phyloP scores from a whole-genome alignment of 805 yeast genomes.

The Pichia insulana region DNA sequence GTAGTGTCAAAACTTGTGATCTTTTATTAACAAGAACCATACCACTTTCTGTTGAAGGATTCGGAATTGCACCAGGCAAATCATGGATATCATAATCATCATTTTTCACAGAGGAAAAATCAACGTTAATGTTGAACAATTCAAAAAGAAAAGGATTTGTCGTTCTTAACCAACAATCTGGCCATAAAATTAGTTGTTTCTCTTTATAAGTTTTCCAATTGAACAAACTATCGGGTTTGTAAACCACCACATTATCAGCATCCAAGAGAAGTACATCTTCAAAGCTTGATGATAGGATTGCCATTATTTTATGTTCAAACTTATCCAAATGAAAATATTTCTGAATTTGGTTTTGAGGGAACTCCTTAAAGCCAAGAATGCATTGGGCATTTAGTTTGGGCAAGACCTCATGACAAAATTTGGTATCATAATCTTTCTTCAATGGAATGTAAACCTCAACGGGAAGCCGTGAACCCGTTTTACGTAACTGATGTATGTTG shows the following conservation, averaged over 20 bases:
- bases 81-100: slow-evolving; percentile 44
- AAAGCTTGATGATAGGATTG: slow-evolving; percentile 38
- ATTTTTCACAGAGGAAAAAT: slow-evolving; percentile 1
- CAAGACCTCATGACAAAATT: slow-evolving; percentile 34
- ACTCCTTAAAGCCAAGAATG: slow-evolving; percentile 29
- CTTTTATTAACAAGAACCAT: slow-evolving; percentile 53
- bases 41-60: slow-evolving; percentile 64
- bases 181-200: slow-evolving; percentile 49
- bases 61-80: slow-evolving; percentile 54
- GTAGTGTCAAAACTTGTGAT: slow-evolving; percentile 43
- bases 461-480: slow-evolving; percentile 37
- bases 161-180: slow-evolving; percentile 64
- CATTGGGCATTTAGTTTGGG: slow-evolving; percentile 40
- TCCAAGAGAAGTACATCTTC: slow-evolving; percentile 41
- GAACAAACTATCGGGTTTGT: slow-evolving; percentile 38
- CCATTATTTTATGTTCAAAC: slow-evolving; percentile 43
- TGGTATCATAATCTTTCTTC: slow-evolving; percentile 35
- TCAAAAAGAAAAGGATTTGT: slow-evolving; percentile 53
- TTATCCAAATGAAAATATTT: slow-evolving; percentile 31
- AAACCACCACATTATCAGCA: slow-evolving; percentile 41
- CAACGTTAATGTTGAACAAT: slow-evolving; percentile 9
- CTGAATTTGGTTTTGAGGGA: slow-evolving; percentile 23
- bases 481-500: slow-evolving; percentile 38
- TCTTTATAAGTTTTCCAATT: slow-evolving; percentile 33
- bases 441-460: slow-evolving; percentile 43